Evolutionary conservation across 306 rosid species (phyloP).

Genomic region (Cicer pinnatifidum): DNA sequence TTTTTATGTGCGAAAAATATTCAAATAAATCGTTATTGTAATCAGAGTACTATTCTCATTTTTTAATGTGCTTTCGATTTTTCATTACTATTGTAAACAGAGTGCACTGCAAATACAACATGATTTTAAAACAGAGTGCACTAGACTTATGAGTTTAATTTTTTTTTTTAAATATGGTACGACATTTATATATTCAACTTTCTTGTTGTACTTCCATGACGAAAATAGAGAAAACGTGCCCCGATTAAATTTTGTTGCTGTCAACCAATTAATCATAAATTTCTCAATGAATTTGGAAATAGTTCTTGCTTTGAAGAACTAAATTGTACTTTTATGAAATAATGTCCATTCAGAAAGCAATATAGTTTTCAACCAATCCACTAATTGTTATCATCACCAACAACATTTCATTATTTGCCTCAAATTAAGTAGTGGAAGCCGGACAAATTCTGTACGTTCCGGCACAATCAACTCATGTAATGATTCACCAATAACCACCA

Average conservation of each 20-base stretch:
- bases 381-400: constrained; percentile 7
- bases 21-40: too few species aligned
- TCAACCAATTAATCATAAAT: not conserved
- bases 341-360: constrained; percentile 34
- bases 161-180: too few species aligned
- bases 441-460: not conserved
- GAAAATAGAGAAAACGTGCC: too few species aligned
- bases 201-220: too few species aligned
- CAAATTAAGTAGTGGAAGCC: not conserved
- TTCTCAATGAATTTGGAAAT: not conserved
- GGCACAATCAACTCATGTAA: not conserved
- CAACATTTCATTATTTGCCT: not conserved
- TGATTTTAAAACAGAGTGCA: too few species aligned
- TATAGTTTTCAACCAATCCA: constrained; percentile 14
- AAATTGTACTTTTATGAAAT: not conserved
- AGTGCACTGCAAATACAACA: too few species aligned
- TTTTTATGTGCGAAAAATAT: too few species aligned
- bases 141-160: too few species aligned
- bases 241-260: not conserved
- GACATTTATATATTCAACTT: too few species aligned
- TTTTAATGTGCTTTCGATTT: too few species aligned
- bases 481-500: not conserved
- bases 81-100: too few species aligned
- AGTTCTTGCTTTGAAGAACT: not conserved
- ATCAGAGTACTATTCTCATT: too few species aligned